Conservation (phyloP, 2,329 filamentous ascomycete genomes). For the Epichloe coenophiala region DNA sequence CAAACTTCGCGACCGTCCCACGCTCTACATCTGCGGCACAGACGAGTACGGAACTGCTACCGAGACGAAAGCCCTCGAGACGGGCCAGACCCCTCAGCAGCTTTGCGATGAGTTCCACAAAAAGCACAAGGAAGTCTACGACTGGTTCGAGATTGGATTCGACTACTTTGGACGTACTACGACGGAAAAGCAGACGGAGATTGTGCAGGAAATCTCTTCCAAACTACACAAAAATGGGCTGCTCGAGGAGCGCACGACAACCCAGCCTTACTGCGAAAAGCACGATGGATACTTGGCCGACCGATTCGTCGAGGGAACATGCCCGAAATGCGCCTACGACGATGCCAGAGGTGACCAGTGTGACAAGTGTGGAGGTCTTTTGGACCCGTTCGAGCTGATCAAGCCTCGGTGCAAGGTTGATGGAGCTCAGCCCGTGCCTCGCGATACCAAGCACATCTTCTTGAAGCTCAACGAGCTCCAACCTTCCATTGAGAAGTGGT, state of each 20-base stretch:
- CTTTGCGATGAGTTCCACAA: conserved; percentile 89
- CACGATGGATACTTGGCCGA: conserved; percentile 72
- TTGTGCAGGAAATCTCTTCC: conserved; percentile 81
- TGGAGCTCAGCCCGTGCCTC: conserved; percentile 62
- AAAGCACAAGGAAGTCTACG: conserved; percentile 80
- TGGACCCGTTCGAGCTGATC: conserved; percentile 62
- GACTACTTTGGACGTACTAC: conserved; percentile 92
- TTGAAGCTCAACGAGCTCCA: conserved; percentile 77
- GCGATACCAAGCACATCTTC: conserved; percentile 82
- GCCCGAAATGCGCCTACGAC: conserved; percentile 57
- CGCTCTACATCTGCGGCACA: conserved; percentile 67
- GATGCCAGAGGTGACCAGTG: conserved; percentile 65
- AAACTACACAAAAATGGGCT: conserved; percentile 82
- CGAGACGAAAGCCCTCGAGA: conserved; percentile 88
- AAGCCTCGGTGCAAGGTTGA: conserved; percentile 89
- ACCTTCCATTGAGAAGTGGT: conserved; percentile 64
- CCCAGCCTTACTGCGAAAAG: conserved; percentile 78
- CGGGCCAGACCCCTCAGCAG: conserved; percentile 66
- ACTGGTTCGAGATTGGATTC: conserved; percentile 93
- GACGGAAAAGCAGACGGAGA: conserved; percentile 77
- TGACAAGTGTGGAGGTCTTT: conserved; percentile 57
- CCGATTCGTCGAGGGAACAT: conserved; percentile 71
- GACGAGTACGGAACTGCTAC: conserved; percentile 96
- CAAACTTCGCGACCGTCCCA: conserved; percentile 65
- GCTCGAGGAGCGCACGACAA: conserved; percentile 73